Evolutionary conservation across 305 asterid species (phyloP), one percentile per base, ranked within the genome.

Genomic region (Fraxinus velutina): DNA sequence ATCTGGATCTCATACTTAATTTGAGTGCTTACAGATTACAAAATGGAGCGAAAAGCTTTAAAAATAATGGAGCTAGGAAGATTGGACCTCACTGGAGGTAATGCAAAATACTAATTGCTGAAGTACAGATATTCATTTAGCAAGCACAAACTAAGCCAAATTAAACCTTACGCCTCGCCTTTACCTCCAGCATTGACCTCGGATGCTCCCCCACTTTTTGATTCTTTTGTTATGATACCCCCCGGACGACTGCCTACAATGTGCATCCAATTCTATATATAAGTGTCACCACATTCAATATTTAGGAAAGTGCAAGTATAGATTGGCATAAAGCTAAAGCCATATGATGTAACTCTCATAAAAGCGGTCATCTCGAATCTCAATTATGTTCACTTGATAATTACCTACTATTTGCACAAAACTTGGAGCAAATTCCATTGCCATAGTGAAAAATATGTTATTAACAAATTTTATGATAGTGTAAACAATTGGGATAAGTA

Each of bases 231-330:
- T 34, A 75, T 37, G 42, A 9, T 79, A 71, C 75, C 86, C 78
- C 86, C 88, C 27, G 66, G 87, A 60, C 39, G 85, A 84, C 78
- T 79, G 34, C 91, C 90, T 89, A 81, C 76, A 83, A 10, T 34
- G 34, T 12, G 62, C 44, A 60, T 37, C 22, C 6, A 30, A 52
- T 32, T 29, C 73, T 32, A 32, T 6, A 33, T 12, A 33, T 50
- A 39, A n/a, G 60, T 57, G 19, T 70, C 36, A 76, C 32, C 68
- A 76, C 75, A 74, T 66, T 30, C 66, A 9, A 72, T 19, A 29
- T 24, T 75, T 1, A 73, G 50, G 37, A 64, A 77, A 30, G 60
- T 17, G 72, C 74, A 30, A 47, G 52, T 68, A 57, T 57, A 22
- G 83, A 74, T 55, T 64, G 74, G 17, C 73, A 66, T 10, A 27